Evolutionary conservation across 2,329 filamentous ascomycete genomes (phyloP).

Genomic region (Colletotrichum sp.): DNA sequence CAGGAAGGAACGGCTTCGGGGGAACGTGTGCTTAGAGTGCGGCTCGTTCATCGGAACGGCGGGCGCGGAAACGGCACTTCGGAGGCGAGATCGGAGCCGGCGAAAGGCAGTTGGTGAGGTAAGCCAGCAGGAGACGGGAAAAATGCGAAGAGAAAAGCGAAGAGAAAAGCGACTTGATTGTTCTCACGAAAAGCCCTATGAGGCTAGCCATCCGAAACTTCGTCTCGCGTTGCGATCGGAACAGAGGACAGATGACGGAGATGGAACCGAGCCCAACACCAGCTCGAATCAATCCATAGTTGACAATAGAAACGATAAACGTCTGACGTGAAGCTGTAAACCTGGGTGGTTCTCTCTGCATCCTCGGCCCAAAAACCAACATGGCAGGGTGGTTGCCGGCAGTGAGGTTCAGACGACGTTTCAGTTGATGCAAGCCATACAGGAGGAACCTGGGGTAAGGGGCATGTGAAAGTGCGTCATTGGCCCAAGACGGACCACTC

Average conservation of each 20-base stretch:
- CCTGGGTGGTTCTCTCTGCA: not conserved
- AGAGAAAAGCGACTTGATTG: not conserved
- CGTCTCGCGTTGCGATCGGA: not conserved
- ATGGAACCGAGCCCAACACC: not conserved
- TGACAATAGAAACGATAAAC: constrained; percentile 11
- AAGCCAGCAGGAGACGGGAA: not conserved
- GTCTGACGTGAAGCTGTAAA: not conserved
- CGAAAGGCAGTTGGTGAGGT: not conserved
- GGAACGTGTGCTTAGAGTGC: not conserved
- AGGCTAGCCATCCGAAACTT: constrained; percentile 16
- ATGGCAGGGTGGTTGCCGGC: not conserved
- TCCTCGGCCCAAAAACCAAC: not conserved
- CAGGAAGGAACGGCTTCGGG: not conserved
- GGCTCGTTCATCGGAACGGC: not conserved
- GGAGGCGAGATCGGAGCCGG: not conserved
- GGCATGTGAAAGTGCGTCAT: constrained; percentile 22
- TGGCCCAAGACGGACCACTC: not conserved
- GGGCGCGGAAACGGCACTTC: not conserved
- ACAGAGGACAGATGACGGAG: not conserved
- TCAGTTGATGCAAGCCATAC: not conserved
- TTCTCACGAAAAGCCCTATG: not conserved
- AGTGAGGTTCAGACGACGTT: constrained; percentile 6
- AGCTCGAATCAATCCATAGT: not conserved
- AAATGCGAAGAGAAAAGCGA: not conserved
- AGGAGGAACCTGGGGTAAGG: not conserved